Conservation (phyloP, 2,329 filamentous ascomycete genomes). For the Bipolaris cookei region DNA sequence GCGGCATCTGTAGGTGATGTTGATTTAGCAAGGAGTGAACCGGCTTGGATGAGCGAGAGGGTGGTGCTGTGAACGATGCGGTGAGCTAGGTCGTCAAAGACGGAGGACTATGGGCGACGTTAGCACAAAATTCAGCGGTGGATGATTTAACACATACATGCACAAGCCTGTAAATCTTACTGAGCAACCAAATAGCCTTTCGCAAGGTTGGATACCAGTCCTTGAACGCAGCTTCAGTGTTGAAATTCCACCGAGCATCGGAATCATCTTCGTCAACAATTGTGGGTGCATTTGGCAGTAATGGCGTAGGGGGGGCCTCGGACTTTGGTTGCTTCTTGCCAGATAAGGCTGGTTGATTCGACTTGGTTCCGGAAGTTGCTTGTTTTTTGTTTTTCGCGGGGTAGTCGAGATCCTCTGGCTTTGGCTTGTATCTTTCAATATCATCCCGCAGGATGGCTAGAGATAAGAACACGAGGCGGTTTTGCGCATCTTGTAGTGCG, state of each 20-base stretch:
- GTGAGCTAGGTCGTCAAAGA: slow-evolving; percentile 75
- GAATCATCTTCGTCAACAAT: slow-evolving; percentile 60
- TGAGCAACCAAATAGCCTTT: slow-evolving; percentile 72
- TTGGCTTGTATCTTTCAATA: slow-evolving; percentile 70
- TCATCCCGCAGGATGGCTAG: slow-evolving; percentile 68
- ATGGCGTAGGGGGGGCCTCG: slow-evolving; percentile 41
- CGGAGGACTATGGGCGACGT: slow-evolving; percentile 58
- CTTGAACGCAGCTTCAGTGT: slow-evolving; percentile 62
- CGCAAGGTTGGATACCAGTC: slow-evolving; percentile 71
- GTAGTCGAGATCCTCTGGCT: slow-evolving; percentile 69
- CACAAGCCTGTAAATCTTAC: slow-evolving; percentile 72
- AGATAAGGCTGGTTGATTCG: slow-evolving; percentile 57
- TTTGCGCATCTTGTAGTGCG: slow-evolving; percentile 71
- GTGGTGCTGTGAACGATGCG: slow-evolving; percentile 92
- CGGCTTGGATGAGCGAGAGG: slow-evolving; percentile 77
- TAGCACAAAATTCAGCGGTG: not conserved
- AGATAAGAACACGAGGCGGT: slow-evolving; percentile 69
- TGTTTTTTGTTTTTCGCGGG: slow-evolving; percentile 59
- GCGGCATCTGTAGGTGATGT: slow-evolving; percentile 75
- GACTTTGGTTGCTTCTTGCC: slow-evolving; percentile 58
- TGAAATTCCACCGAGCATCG: slow-evolving; percentile 60
- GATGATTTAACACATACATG: slow-evolving; percentile 56
- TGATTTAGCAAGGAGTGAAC: slow-evolving; percentile 70
- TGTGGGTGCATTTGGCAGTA: slow-evolving; percentile 56
- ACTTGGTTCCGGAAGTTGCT: slow-evolving; percentile 51